A percentile compares a stretch with the other conserved stretches of the same genome.
phyloP scores from a whole-genome alignment of 2,329 filamentous ascomycete species.

The Talaromyces sp. region DNA sequence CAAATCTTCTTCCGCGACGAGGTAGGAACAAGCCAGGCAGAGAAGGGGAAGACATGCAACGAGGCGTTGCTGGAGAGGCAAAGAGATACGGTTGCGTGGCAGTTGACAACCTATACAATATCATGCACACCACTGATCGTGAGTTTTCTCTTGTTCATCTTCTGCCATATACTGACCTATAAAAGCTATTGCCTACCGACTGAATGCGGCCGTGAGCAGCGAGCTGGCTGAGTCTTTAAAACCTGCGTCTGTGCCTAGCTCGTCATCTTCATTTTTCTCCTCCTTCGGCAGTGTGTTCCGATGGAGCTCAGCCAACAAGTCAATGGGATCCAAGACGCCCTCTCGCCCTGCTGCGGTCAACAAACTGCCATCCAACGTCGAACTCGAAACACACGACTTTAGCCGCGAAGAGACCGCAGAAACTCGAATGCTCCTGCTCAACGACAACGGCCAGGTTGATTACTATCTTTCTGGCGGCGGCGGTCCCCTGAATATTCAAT shows the following conservation, averaged over 20 bases:
- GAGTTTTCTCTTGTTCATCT: conserved; percentile 5
- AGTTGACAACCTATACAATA: conserved; percentile 94
- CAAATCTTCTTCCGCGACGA: conserved; percentile 67
- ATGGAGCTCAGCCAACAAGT: conserved; percentile 47
- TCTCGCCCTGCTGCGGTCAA: conserved; percentile 23
- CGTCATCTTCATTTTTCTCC: conserved; percentile 60
- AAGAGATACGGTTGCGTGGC: conserved; percentile 85
- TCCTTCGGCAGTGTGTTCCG: conserved; percentile 60
- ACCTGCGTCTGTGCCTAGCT: conserved; percentile 71
- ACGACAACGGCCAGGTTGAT: conserved; percentile 95
- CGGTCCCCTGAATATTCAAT: conserved; percentile 88
- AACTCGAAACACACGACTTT: conserved; percentile 94
- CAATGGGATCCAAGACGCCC: conserved; percentile 56
- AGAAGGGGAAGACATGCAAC: conserved; percentile 56
- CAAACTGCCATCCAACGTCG: conserved; percentile 65
- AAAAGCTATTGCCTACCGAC: conserved; percentile 77
- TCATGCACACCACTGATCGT: conserved; percentile 68
- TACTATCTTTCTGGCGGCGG: conserved; percentile 79
- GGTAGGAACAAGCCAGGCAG: conserved; percentile 71
- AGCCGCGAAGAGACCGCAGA: conserved; percentile 87
- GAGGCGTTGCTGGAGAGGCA: conserved; percentile 67
- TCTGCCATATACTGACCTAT: conserved; percentile 46
- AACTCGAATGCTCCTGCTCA: conserved; percentile 78
- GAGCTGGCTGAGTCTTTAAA: conserved; percentile 72
- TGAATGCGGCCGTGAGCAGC: conserved; percentile 85